phyloP scores from a whole-genome alignment of 2,329 filamentous ascomycete genomes.

The Alternaria tenuissima region DNA sequence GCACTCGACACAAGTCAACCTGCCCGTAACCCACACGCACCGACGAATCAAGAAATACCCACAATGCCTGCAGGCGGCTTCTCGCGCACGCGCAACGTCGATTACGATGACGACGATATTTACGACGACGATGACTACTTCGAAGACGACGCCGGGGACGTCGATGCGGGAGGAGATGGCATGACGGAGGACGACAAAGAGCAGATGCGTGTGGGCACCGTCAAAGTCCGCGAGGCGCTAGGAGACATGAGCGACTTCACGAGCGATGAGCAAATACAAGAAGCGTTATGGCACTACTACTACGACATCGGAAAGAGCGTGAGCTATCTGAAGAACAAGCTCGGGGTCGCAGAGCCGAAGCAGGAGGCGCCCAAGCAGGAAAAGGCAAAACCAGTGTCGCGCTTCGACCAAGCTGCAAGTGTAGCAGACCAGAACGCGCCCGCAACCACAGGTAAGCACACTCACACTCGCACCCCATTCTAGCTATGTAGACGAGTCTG shows the following conservation, averaged over 20 bases:
- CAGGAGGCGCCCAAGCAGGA: constrained; percentile 47
- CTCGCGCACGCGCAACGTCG: constrained; percentile 57
- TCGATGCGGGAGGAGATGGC: constrained; percentile 23
- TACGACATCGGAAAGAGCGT: constrained; percentile 90
- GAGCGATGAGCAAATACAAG: constrained; percentile 79
- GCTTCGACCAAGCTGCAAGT: constrained; percentile 57
- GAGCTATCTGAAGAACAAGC: constrained; percentile 74
- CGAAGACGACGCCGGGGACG: constrained; percentile 46
- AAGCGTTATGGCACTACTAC: constrained; percentile 94
- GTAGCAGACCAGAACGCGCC: constrained; percentile 50
- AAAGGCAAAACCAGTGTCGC: constrained; percentile 42
- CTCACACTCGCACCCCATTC: constrained; percentile 23
- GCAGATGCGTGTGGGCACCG: constrained; percentile 71
- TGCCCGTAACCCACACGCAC: background rate
- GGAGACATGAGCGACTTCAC: constrained; percentile 64
- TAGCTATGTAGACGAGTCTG: constrained; percentile 23
- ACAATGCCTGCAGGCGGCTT: constrained; percentile 46
- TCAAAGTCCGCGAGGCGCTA: constrained; percentile 72
- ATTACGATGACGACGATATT: constrained; percentile 61
- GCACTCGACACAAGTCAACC: background rate
- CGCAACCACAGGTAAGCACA: constrained; percentile 58
- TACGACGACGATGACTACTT: constrained; percentile 60
- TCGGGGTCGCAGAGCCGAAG: constrained; percentile 32
- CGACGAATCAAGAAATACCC: background rate
- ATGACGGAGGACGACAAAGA: constrained; percentile 48